Evolutionary conservation across 306 rosid genomes (phyloP), one percentile per base, ranked within the genome.

Genomic region (Dalbergia oliveri): DNA sequence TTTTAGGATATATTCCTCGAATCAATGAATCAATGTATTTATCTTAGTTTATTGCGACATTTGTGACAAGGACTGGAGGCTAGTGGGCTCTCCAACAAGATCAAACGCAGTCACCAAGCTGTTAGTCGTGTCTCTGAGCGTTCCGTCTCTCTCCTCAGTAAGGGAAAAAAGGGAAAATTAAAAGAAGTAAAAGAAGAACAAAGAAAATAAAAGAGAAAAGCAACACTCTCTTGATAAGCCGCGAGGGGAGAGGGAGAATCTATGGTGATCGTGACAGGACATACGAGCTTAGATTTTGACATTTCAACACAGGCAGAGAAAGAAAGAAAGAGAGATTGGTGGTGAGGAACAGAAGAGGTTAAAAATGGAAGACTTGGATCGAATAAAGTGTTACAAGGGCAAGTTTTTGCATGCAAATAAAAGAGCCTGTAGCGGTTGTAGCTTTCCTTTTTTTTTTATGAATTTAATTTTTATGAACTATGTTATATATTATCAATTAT

Each of bases 241-340:
- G 39, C 0, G n/a, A 19, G 77, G 16, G 56, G 31, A 77, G 86
- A 76, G 81, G 62, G 86, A 81, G 90, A 81, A 83, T 89, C 88
- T 84, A 87, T 74, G 67, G 84, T 86, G 94, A 94, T 65, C 0
- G 85, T 68, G 94, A 91, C 94, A 16, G 58, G 91, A 91, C 97
- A 77, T 76, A 47, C n/a, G 75, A 77, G 87, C 88, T 81, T 59
- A 75, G 94, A 91, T 84, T 71, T 94, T 77, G 97, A 91, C 95
- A 77, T 86, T 74, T 84, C 91, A 82, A 63, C 60, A 19, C 68
- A 68, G 86, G 57, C 58, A 9, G 75, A 23, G 79, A 60, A 41
- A 64, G 66, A 72, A 15, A 14, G 16, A n/a, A 9, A 43, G 47
- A 47, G 53, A 47, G 53, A 47, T 16, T 12, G 79, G 23, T 45